Evolutionary conservation across 2,329 filamentous ascomycete species (phyloP).

Genomic region (Arthrocladium fulminans): DNA sequence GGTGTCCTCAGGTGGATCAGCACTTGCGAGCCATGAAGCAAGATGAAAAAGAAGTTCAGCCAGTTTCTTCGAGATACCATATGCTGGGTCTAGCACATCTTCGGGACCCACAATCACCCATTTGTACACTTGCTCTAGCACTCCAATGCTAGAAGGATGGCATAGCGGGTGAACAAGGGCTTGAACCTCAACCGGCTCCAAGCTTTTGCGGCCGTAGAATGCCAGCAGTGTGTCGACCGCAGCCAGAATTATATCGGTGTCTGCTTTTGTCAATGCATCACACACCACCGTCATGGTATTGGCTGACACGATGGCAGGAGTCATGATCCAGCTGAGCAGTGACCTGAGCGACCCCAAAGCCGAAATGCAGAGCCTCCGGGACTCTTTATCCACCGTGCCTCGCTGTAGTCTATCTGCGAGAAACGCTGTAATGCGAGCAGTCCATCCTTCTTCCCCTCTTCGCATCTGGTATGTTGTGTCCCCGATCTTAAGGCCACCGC

Average conservation of each 20-base stretch:
- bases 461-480: slow-evolving; percentile 62
- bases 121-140: slow-evolving; percentile 65
- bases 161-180: slow-evolving; percentile 74
- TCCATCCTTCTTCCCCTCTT: slow-evolving; percentile 76
- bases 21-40: slow-evolving; percentile 73
- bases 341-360: slow-evolving; percentile 69
- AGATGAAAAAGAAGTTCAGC: slow-evolving; percentile 85
- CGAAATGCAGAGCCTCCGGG: slow-evolving; percentile 64
- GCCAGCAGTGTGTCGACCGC: slow-evolving; percentile 76
- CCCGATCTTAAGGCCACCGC: slow-evolving; percentile 63
- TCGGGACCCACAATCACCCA: slow-evolving; percentile 73
- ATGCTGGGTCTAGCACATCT: slow-evolving; percentile 84
- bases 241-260: slow-evolving; percentile 66
- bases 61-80: slow-evolving; percentile 85
- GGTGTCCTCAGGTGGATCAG: slow-evolving; percentile 55
- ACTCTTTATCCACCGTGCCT: slow-evolving; percentile 49
- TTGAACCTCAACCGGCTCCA: slow-evolving; percentile 68
- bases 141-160: slow-evolving; percentile 57
- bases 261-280: slow-evolving; percentile 59
- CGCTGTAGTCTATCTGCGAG: slow-evolving; percentile 63
- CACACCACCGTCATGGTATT: slow-evolving; percentile 63
- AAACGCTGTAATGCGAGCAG: slow-evolving; percentile 65
- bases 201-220: slow-evolving; percentile 65
- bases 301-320: slow-evolving; percentile 66
- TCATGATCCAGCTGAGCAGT: slow-evolving; percentile 77